Evolutionary conservation across 2,329 filamentous ascomycete species (phyloP), one percentile per base, ranked within the genome.

Genomic region (Gnomoniopsis smithogilvyi): DNA sequence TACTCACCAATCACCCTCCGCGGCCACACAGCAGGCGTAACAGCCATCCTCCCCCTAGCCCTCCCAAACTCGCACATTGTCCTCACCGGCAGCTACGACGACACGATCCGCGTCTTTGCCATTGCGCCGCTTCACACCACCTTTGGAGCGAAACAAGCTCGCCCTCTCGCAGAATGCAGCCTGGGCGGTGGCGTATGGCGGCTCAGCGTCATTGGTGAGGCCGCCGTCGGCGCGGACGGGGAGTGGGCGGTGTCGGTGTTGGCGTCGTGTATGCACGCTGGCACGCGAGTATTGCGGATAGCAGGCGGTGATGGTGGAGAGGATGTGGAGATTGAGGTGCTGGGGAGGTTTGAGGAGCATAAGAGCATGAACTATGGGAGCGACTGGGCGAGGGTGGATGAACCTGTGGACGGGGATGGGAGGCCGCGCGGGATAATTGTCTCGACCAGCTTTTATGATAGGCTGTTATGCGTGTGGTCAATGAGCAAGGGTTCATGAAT

Each of bases 341-440:
- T 93, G 50, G 87, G 82, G 0, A 82, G 80, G 54, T 96, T 96
- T 68, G 89, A 91, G 65, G 90, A 94, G 69, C 92, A 97, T 70
- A 80, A 90, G 74, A 96, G 92, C 71, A 96, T 97, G 92, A 96
- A 96, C 68, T 98, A 98, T 71, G 93, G 89, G 7, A 91, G 89
- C 66, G 92, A 93, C 72, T 83, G 86, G 60, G 79, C 83, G 64
- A 80, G 80, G 1, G 24, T 47, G 14, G 53, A 59, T 36, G 30
- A 51, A 12, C 49, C 43, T 6, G 24, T 34, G n/a, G 41, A 36
- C 10, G 24, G 36, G 11, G 67, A 65, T 4, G 63, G 64, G 8
- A 67, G 66, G 7, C 66, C 68, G 54, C 65, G 59, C 0, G 58
- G 62, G 3, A 57, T 74, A 7, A 58, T 79, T 65, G 76, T 92